Conservation (phyloP, 106 monocot species). For the Agapanthus africanus region DNA sequence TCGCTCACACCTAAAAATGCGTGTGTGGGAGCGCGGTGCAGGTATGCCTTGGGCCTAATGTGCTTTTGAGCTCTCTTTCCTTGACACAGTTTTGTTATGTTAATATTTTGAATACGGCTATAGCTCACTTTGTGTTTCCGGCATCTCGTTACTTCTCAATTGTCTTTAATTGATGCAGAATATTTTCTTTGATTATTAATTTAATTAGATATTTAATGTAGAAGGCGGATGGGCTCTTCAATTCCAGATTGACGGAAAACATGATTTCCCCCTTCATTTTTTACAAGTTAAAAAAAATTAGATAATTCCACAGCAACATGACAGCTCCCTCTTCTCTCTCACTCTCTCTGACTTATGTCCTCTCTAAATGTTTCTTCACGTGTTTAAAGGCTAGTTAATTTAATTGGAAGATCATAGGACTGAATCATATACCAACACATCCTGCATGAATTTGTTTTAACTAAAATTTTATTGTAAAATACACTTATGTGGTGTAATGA, state of each 20-base stretch:
- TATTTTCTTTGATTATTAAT: neutral
- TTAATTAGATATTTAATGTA: too few relatives aligned
- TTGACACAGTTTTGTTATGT: neutral
- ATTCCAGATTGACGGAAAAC: too few relatives aligned
- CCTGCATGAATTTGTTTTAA: neutral
- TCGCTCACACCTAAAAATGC: conserved; percentile 94
- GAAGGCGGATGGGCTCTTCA: too few relatives aligned
- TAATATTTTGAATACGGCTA: neutral
- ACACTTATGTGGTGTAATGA: neutral
- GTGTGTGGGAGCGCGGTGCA: conserved; percentile 99
- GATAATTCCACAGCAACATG: too few relatives aligned
- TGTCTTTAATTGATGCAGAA: neutral
- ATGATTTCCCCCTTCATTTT: too few relatives aligned
- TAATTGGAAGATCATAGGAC: neutral
- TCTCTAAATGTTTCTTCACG: too few relatives aligned
- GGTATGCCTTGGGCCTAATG: conserved; percentile 35
- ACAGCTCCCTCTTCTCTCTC: too few relatives aligned
- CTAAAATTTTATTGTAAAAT: neutral
- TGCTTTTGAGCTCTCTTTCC: neutral
- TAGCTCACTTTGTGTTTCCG: neutral
- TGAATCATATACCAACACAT: neutral
- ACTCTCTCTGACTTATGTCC: too few relatives aligned
- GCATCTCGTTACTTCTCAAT: neutral
- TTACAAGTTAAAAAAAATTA: too few relatives aligned
- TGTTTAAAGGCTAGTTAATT: too few relatives aligned